Percentiles rank a stretch among this genome's conserved stretches.
These are phyloP conservation scores for Trichoderma citrinoviride DNA, from an alignment of 2,329 filamentous ascomycete genomes.

Conservation along the genomic window DNA sequence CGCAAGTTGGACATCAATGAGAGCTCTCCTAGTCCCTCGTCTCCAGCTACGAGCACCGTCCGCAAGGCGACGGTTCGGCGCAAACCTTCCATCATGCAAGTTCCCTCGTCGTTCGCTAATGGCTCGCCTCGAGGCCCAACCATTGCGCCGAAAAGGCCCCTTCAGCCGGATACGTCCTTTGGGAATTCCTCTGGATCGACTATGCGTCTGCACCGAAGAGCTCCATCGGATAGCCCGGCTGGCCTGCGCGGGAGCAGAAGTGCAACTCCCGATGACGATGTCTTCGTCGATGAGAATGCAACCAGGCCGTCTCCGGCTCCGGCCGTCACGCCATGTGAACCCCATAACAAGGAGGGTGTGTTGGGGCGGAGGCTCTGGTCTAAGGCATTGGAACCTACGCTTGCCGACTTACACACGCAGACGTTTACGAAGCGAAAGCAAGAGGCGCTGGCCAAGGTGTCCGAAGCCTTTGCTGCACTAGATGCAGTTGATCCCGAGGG, in stretches of 20 bases:
- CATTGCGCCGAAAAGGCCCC: constrained; percentile 65
- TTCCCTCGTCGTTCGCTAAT: constrained; percentile 34
- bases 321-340: constrained; percentile 47
- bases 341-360: constrained; percentile 74
- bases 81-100: constrained; percentile 44
- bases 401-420: constrained; percentile 84
- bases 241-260: constrained; percentile 40
- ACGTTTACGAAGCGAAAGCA: constrained; percentile 66
- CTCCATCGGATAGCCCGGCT: constrained; percentile 65
- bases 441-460: constrained; percentile 77
- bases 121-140: constrained; percentile 44
- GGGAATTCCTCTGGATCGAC: constrained; percentile 84
- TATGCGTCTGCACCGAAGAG: constrained; percentile 84
- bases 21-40: constrained; percentile 55
- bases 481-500: constrained; percentile 89
- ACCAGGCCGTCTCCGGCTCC: constrained; percentile 41
- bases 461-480: constrained; percentile 80
- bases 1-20: constrained; percentile 61
- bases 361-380: constrained; percentile 79
- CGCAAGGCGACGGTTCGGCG: constrained; percentile 57
- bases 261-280: constrained; percentile 41
- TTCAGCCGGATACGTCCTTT: constrained; percentile 88
- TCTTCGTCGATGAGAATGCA: constrained; percentile 62
- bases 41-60: constrained; percentile 54
- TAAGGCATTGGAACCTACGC: constrained; percentile 76